phyloP scores from a whole-genome alignment of 2,329 filamentous ascomycete genomes.

The Waltergamsia citrina region DNA sequence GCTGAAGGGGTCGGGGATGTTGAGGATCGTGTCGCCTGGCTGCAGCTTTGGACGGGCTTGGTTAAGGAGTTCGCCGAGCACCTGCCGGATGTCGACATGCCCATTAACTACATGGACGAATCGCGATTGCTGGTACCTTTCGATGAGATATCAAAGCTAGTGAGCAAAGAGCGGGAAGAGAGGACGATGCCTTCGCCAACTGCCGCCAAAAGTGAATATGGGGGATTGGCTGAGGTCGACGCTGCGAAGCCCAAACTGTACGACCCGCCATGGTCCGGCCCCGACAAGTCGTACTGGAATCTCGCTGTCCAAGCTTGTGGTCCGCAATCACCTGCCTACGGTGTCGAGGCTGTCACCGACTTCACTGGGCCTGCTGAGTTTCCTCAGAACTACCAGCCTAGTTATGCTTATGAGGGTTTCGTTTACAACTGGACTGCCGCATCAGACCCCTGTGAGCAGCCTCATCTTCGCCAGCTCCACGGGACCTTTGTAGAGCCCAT shows the following conservation, averaged over 20 bases:
- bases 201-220: slow-evolving; percentile 32
- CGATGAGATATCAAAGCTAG: slow-evolving; percentile 41
- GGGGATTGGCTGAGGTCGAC: slow-evolving; percentile 27
- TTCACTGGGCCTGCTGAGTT: slow-evolving; percentile 20
- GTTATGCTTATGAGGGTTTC: slow-evolving; percentile 34
- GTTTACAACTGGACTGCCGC: slow-evolving; percentile 49
- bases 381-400: slow-evolving; percentile 21
- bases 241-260: slow-evolving; percentile 20
- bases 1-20: slow-evolving; percentile 28
- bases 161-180: slow-evolving; percentile 34
- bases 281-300: slow-evolving; percentile 46
- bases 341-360: slow-evolving; percentile 20
- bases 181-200: slow-evolving; percentile 31
- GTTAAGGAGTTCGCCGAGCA: slow-evolving; percentile 40
- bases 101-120: slow-evolving; percentile 56
- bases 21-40: slow-evolving; percentile 30
- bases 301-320: slow-evolving; percentile 46
- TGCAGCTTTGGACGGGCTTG: slow-evolving; percentile 37
- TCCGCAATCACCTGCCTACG: slow-evolving; percentile 38
- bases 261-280: slow-evolving; percentile 36
- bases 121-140: slow-evolving; percentile 51
- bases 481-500: slow-evolving; percentile 47
- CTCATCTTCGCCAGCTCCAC: slow-evolving; percentile 39
- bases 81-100: slow-evolving; percentile 57
- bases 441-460: slow-evolving; percentile 50